Conservation (phyloP, 1,139 yeast species). For the Sugiyamaella paludigena region DNA sequence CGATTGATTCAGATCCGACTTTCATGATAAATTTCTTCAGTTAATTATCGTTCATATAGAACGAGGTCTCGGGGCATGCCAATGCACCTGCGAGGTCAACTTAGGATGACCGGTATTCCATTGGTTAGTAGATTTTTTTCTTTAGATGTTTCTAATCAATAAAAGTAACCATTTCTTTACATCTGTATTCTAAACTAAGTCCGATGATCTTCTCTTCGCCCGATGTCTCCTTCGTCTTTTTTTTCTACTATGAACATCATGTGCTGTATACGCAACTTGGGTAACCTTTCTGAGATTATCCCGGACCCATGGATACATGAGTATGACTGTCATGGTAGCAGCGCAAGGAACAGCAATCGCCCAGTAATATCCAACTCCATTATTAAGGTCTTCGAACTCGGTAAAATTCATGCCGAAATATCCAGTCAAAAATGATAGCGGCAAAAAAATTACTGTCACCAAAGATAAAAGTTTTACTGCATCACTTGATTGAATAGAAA, state of each 20-base stretch:
- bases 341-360: slow-evolving; percentile 51
- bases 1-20: background rate
- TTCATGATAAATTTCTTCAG: background rate
- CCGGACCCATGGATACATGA: slow-evolving; percentile 33
- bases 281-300: slow-evolving; percentile 18
- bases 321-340: slow-evolving; percentile 36
- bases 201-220: background rate
- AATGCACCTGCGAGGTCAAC: too few relatives aligned
- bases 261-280: slow-evolving; percentile 7
- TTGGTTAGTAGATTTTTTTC: too few relatives aligned
- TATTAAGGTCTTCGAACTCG: slow-evolving; percentile 46
- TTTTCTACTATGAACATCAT: slow-evolving; percentile 5
- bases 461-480: slow-evolving; percentile 51
- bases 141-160: too few relatives aligned
- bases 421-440: slow-evolving; percentile 55
- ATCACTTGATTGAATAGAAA: slow-evolving; percentile 50
- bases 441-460: slow-evolving; percentile 53
- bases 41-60: background rate
- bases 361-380: slow-evolving; percentile 51
- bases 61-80: background rate
- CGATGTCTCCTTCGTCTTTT: slow-evolving; percentile 7
- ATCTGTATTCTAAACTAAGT: background rate
- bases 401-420: slow-evolving; percentile 59
- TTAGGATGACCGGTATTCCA: too few relatives aligned
- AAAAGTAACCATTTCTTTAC: background rate